Conservation (phyloP, 2,329 filamentous ascomycete species). For the Aspergillus niger region DNA sequence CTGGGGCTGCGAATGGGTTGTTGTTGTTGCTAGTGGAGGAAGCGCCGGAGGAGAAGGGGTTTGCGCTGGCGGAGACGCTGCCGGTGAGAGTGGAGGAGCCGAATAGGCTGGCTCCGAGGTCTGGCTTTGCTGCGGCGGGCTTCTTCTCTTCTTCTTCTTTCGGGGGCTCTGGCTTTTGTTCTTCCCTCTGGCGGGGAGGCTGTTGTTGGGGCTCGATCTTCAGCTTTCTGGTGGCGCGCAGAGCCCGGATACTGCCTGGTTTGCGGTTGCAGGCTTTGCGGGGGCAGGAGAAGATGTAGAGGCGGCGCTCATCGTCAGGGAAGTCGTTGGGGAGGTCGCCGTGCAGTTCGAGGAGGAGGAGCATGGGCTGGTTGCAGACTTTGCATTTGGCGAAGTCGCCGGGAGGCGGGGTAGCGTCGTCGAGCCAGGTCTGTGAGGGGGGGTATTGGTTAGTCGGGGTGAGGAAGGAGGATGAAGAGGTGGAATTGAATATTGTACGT, state of each 20-base stretch:
- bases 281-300: slow-evolving; percentile 85
- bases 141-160: slow-evolving; percentile 18
- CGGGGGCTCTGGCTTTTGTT: slow-evolving; percentile 22
- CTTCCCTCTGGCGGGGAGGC: slow-evolving; percentile 32
- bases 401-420: slow-evolving; percentile 69
- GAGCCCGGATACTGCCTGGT: slow-evolving; percentile 74
- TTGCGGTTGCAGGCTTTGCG: slow-evolving; percentile 78
- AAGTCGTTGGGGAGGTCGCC: slow-evolving; percentile 85
- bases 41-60: slow-evolving; percentile 56
- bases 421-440: slow-evolving; percentile 76
- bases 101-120: slow-evolving; percentile 64
- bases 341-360: slow-evolving; percentile 85
- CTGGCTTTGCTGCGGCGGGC: slow-evolving; percentile 30
- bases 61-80: slow-evolving; percentile 44
- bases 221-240: slow-evolving; percentile 66
- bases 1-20: slow-evolving; percentile 64
- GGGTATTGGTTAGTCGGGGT: slow-evolving; percentile 18
- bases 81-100: slow-evolving; percentile 49
- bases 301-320: slow-evolving; percentile 78
- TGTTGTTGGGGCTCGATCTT: slow-evolving; percentile 27
- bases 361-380: slow-evolving; percentile 80
- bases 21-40: neutral
- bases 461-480: neutral
- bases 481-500: slow-evolving; percentile 43
- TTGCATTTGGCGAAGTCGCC: slow-evolving; percentile 80